Conservation (phyloP, 345 rosid genomes). For the Camelina sativa region DNA sequence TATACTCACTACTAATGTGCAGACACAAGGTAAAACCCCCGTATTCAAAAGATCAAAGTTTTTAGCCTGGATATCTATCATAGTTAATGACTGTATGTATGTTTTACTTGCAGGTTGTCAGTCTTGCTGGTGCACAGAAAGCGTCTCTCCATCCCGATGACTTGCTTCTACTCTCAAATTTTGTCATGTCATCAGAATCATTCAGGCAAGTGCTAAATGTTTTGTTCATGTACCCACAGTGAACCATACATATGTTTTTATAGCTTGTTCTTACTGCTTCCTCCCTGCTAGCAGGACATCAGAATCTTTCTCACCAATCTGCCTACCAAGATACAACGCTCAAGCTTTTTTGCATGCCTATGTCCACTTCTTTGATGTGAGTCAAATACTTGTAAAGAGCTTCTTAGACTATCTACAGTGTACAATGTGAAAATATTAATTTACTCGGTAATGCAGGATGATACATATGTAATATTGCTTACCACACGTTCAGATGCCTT, state of each 20-base stretch:
- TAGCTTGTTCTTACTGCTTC: conserved; percentile 23
- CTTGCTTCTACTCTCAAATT: conserved; percentile 89
- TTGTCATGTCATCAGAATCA: conserved; percentile 91
- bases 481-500: conserved; percentile 96
- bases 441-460: conserved; percentile 61
- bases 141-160: conserved; percentile 99
- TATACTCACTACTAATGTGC: conserved; percentile 87
- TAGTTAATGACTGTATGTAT: conserved; percentile 19
- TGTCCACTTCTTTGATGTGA: conserved; percentile 94
- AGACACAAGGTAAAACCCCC: conserved; percentile 64
- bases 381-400: conserved; percentile 41
- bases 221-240: not conserved
- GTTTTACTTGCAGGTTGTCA: conserved; percentile 70
- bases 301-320: conserved; percentile 97
- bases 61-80: not conserved
- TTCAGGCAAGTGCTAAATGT: conserved; percentile 63
- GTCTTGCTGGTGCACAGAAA: conserved; percentile 96
- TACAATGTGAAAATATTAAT: not conserved
- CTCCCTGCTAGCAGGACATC: conserved; percentile 72
- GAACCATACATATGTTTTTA: conserved; percentile 9
- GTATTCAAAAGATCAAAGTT: conserved; percentile 1
- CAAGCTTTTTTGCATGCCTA: conserved; percentile 94
- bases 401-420: conserved; percentile 14
- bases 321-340: conserved; percentile 97
- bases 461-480: conserved; percentile 88